Base-by-base conservation (phyloP, 208 protist species). In the Acanthamoeba healyi region DNA sequence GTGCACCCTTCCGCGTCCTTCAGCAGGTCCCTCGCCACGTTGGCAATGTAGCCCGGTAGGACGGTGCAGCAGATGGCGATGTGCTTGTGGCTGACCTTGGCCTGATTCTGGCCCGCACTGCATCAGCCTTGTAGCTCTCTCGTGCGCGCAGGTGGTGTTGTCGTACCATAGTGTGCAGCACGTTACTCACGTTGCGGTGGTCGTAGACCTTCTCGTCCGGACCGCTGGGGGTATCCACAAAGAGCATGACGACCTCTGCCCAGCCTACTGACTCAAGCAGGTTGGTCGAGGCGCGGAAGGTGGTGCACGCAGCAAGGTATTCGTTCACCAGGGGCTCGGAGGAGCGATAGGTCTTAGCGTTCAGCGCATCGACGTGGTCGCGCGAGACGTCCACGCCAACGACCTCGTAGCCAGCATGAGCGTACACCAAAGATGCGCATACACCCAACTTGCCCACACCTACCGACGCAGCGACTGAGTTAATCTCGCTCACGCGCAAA, bases 31-130 rank as follows among this genome's bases (percentile, higher is more conserved):
- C 56, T 40, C 0, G 79, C 95, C 14, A 95, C 84, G 29, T 84
- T 81, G 19, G 56, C 44, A 17, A 95, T 96, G 70, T 96, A 97
- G 1, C 95, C 95, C 4, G 96, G 96, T 0, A 97, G 32, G 26
- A 97, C 96, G 1, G 96, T 97, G 90, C 96, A 97, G 51, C 95
- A 94, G 51, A 97, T 95, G 42, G 97, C 90, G 29, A 97, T 70
- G 79, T 97, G 94, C 51, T 97, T 97, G 92, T 97, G 86, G 49
- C 94, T 72, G n/a, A 97, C 38, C 29, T 95, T 87, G 40, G 14
- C 24, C 15, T 93, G 0, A 34, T 95, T 86, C 77, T 86, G 26
- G 4, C 0, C 1, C 0, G 24, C 1, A 77, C 38, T 29, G 15
- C 22, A 42, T 70, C 4, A 58, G 49, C n/a, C 12, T 12, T 34